Conservation (phyloP, 163 green algal species). For the Scenedesmus sp. region DNA sequence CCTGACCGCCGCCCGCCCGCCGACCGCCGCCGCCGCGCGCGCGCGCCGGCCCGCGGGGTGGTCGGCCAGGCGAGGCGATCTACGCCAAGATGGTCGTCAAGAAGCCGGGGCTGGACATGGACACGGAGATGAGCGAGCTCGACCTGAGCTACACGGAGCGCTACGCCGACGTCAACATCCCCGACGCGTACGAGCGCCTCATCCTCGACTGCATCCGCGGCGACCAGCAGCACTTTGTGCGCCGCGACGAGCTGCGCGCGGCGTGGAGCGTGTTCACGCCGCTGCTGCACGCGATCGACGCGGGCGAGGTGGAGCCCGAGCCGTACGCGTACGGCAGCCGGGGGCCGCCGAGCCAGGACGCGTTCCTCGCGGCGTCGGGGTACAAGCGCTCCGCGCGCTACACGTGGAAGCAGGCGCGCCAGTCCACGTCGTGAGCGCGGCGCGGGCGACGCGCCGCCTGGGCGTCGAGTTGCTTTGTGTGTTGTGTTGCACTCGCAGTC, state of each 20-base stretch:
- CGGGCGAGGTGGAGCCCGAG: slow-evolving; percentile 57
- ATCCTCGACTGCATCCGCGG: slow-evolving; percentile 94
- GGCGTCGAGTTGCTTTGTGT: too few species aligned
- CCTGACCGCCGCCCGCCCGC: too few species aligned
- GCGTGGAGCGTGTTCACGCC: slow-evolving; percentile 97
- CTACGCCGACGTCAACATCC: slow-evolving; percentile 85
- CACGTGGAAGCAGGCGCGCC: slow-evolving; percentile 24
- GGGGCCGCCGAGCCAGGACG: slow-evolving; percentile 47
- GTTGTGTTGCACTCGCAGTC: too few species aligned
- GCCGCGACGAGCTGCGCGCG: slow-evolving; percentile 92
- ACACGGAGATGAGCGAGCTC: slow-evolving; percentile 87
- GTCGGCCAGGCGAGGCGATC: slow-evolving; percentile 93
- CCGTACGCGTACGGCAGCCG: slow-evolving; percentile 44
- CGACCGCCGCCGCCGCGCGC: too few species aligned
- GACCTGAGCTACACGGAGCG: slow-evolving; percentile 82
- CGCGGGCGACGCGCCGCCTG: too few species aligned
- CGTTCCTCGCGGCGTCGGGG: slow-evolving; percentile 38
- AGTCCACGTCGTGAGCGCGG: too few species aligned
- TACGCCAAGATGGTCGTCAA: slow-evolving; percentile 98
- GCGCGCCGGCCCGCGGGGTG: too few species aligned
- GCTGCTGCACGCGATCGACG: slow-evolving; percentile 88
- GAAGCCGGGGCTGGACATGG: slow-evolving; percentile 88
- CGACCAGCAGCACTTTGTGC: slow-evolving; percentile 95
- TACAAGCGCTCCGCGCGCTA: slow-evolving; percentile 35
- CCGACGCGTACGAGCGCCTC: slow-evolving; percentile 97